Conservation (phyloP, 208 protist genomes). For the Trypanosoma melophagium region DNA sequence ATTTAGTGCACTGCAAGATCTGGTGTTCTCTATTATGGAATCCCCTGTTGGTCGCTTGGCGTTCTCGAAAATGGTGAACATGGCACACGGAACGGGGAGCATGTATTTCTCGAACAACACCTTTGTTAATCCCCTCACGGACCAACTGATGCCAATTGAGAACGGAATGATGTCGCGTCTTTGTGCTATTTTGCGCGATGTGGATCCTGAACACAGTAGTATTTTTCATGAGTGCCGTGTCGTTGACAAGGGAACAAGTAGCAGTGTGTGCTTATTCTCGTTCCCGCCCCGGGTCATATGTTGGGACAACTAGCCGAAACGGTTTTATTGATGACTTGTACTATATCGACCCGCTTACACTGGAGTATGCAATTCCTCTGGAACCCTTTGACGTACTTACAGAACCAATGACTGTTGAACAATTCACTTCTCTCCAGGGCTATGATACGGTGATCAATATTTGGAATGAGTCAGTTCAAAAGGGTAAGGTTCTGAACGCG, state of each 20-base stretch:
- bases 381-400: neutral
- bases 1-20: slow-evolving; percentile 6
- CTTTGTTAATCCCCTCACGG: neutral
- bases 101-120: slow-evolving; percentile 13
- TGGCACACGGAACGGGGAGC: slow-evolving; percentile 2
- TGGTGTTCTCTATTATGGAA: neutral
- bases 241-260: neutral
- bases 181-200: slow-evolving; percentile 1
- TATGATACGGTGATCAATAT: slow-evolving; percentile 14
- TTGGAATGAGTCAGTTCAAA: slow-evolving; percentile 6
- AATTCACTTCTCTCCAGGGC: neutral
- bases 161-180: slow-evolving; percentile 12
- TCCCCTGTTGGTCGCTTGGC: neutral
- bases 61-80: neutral
- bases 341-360: slow-evolving; percentile 15
- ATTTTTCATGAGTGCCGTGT: slow-evolving; percentile 1
- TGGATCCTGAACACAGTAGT: slow-evolving; percentile 3
- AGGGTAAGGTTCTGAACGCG: neutral
- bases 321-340: slow-evolving; percentile 11
- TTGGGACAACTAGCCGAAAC: neutral
- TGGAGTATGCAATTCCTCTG: slow-evolving; percentile 14
- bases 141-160: neutral
- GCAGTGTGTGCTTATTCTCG: slow-evolving; percentile 5
- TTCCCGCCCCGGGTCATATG: neutral
- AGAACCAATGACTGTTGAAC: neutral